These are phyloP conservation scores for Fusarium globosum DNA, from an alignment of 2,329 filamentous ascomycete genomes.

Conservation along the genomic window DNA sequence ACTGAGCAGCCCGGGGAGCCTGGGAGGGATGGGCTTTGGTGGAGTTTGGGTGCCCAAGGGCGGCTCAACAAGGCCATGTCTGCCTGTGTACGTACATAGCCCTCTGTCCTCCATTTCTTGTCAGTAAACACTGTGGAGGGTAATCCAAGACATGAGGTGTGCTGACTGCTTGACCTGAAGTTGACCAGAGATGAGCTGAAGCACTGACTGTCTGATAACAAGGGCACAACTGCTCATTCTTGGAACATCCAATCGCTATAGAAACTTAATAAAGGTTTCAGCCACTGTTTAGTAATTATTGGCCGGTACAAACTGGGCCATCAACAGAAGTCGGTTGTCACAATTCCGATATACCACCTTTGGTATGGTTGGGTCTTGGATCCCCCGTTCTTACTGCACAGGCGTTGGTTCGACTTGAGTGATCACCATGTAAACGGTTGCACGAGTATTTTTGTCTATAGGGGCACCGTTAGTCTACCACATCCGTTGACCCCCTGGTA, in stretches of 20 bases:
- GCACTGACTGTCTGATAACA: slow-evolving; percentile 22
- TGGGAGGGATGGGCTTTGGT: slow-evolving; percentile 24
- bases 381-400: background rate
- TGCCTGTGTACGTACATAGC: slow-evolving; percentile 2
- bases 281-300: slow-evolving; percentile 13
- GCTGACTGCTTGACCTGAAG: slow-evolving; percentile 18
- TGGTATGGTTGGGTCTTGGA: slow-evolving; percentile 2
- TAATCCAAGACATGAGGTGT: slow-evolving; percentile 23
- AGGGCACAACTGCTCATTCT: slow-evolving; percentile 20
- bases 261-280: slow-evolving; percentile 35
- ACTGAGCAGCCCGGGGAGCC: slow-evolving; percentile 17
- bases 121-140: background rate
- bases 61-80: slow-evolving; percentile 32
- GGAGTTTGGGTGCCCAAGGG: slow-evolving; percentile 30
- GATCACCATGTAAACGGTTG: slow-evolving; percentile 3
- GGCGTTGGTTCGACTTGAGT: background rate
- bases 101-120: slow-evolving; percentile 16
- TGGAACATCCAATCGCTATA: slow-evolving; percentile 8
- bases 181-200: slow-evolving; percentile 16
- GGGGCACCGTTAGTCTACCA: background rate
- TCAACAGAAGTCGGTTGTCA: background rate
- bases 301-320: slow-evolving; percentile 5
- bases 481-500: slow-evolving; percentile 22
- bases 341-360: slow-evolving; percentile 18
- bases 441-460: slow-evolving; percentile 30